Conservation (phyloP, 208 protist genomes). For the Leishmania lainsoni region DNA sequence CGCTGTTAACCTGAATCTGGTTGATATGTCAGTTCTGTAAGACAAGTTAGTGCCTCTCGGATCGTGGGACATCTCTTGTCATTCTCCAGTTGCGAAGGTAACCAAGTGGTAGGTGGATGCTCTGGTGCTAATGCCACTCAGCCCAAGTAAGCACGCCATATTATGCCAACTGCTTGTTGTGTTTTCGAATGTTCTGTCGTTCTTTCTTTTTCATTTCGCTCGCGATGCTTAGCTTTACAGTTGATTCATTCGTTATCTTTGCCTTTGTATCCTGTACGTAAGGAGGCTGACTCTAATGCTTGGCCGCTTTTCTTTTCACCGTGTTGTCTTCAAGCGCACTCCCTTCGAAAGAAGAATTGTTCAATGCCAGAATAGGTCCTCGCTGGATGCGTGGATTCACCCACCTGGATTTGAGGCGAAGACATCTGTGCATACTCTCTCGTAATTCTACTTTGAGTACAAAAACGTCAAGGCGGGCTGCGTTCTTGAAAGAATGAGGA, state of each 20-base stretch:
- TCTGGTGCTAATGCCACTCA: background rate
- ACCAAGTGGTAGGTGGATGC: background rate
- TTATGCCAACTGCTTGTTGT: background rate
- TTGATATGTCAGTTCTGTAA: constrained; percentile 4
- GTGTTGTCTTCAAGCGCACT: background rate
- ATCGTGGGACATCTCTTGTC: background rate
- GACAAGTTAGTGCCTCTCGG: background rate
- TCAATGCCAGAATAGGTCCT: background rate
- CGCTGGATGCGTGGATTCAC: background rate
- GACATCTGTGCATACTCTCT: background rate
- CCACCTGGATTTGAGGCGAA: background rate
- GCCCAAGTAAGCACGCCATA: background rate
- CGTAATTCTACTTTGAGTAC: background rate
- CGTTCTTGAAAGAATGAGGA: background rate
- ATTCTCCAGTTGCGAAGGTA: background rate
- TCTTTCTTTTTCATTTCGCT: background rate
- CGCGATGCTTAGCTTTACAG: background rate
- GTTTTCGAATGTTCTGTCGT: background rate
- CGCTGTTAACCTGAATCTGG: constrained; percentile 34
- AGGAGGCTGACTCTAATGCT: background rate
- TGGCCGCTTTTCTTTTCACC: background rate
- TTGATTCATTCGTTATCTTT: background rate
- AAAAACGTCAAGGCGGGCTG: background rate
- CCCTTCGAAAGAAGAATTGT: background rate
- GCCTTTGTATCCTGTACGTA: background rate